Evolutionary conservation across 2,329 filamentous ascomycete species (phyloP), one percentile per base, ranked within the genome.

Genomic region (Cytospora piceae): DNA sequence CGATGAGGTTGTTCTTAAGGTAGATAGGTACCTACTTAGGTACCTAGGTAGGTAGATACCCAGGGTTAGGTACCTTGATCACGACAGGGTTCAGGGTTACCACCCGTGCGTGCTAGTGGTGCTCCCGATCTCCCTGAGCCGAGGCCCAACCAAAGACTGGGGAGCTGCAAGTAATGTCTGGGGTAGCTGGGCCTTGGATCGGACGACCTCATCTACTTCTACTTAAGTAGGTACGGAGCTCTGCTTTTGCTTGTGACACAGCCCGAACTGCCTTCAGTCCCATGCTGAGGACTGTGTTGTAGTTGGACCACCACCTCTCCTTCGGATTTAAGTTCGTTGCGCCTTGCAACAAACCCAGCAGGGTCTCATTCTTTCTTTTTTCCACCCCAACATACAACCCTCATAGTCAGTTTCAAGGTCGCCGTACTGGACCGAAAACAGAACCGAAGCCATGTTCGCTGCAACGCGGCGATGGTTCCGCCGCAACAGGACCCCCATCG

Each of bases 381-480:
- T 37, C 5, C 7, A 34, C 1, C 20, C 39, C 20, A 9, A n/a
- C 4, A 46, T 9, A n/a, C 39, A 27, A 32, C 24, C 51, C n/a
- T 42, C 15, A 42, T 14, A 12, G 12, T 24, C 9, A 29, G 34
- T 29, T 20, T 46, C 37, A 24, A n/a, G 3, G 3, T 31, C 1
- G 15, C 32, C 46, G n/a, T 31, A 11, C 29, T 61, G 51, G 52
- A 55, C 52, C 7, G 39, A 27, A 61, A 29, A 54, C 20, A 27
- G 2, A 20, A 17, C 53, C 42, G 42, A 49, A 63, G 53, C 29
- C 53, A 90, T 90, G 87, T 81, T 89, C 73, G 81, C 83, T 69
- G 89, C 92, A 72, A 91, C 92, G 73, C 90, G 92, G 82, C 90
- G 89, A 82, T 99, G 95, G 94, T 84, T 98, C 76, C 89, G 89